Conservation (phyloP, 2,329 filamentous ascomycete genomes). For the Hyphodiscus sp. region DNA sequence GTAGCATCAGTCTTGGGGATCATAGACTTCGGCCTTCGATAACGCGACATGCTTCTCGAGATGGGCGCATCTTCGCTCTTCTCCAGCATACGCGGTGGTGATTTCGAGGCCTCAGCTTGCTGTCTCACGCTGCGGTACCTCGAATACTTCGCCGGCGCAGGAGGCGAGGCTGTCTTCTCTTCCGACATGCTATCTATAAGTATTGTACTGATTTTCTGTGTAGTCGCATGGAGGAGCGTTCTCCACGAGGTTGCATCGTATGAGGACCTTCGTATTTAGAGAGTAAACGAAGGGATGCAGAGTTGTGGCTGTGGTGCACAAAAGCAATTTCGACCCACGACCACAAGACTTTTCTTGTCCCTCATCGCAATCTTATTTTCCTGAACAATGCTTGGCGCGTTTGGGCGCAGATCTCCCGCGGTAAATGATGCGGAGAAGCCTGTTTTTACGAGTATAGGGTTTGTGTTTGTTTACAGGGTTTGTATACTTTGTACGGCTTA, state of each 20-base stretch:
- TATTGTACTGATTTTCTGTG: constrained; percentile 2
- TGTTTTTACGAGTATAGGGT: neutral
- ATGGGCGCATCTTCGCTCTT: constrained; percentile 26
- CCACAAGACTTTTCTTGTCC: neutral
- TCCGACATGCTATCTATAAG: constrained; percentile 14
- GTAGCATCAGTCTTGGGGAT: constrained; percentile 1
- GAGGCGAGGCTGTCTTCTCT: constrained; percentile 10
- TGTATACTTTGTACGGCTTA: too few relatives aligned
- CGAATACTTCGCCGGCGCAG: constrained; percentile 40
- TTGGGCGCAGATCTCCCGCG: neutral
- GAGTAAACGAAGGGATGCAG: neutral
- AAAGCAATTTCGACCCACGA: neutral
- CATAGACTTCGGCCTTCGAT: constrained; percentile 25
- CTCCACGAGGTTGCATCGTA: neutral
- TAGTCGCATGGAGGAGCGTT: neutral
- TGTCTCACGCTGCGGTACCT: constrained; percentile 52
- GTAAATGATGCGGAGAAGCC: neutral
- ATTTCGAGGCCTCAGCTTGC: constrained; percentile 30
- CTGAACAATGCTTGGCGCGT: neutral
- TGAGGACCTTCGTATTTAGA: neutral
- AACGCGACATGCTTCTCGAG: constrained; percentile 33
- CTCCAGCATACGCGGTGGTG: constrained; percentile 20
- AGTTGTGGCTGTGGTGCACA: neutral
- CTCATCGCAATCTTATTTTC: neutral
- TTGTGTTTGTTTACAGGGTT: too few relatives aligned